Evolutionary conservation across 257 asterid species (phyloP), one percentile per base, ranked within the genome.

Genomic region (Voacanga thouarsii): DNA sequence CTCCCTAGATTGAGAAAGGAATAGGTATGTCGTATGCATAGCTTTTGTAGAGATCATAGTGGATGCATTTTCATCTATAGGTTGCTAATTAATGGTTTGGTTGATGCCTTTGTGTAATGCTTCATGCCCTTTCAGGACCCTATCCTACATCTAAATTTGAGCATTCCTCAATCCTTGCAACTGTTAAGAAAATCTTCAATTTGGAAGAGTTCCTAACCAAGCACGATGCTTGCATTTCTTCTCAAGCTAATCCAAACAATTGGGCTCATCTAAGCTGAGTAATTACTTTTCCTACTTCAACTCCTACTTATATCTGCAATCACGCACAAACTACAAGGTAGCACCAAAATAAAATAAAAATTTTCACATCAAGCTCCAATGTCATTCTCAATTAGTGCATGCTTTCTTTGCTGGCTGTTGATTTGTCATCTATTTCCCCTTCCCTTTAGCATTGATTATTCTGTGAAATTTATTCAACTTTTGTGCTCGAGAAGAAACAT

Each of bases 1-100:
- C 96, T 71, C 97, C 97, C 2, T 92, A 94, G 97, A 90, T 92
- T 50, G 91, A 92, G 68, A 82, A 79, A 76, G 92, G 97, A 41
- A 87, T 96, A 5, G 96, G 97, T 90, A 61, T n/a, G n/a, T n/a
- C n/a, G n/a, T n/a, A n/a, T 47, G 78, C 15, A 37, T 19, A 72
- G 1, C 16, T 78, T 28, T 47, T 47, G 51, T 44, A 47, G 51
- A 47, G 12, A 47, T 10, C 7, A 44, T 6, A 26, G 59, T 16
- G 21, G 41, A 0, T 14, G 6, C 3, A 5, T 76, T 63, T 59
- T 24, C 3, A 3, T 69, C 15, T 16, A 15, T 41, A 71, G 6
- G 33, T 59, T 24, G 56, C 55, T 43, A 19, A 72, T 43, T 3
- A 49, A 45, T 12, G 3, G 10, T 1, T 78, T 39, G 15, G 28